Conservation (phyloP, 139 green algal species). For the Coccomyxa sp. region DNA sequence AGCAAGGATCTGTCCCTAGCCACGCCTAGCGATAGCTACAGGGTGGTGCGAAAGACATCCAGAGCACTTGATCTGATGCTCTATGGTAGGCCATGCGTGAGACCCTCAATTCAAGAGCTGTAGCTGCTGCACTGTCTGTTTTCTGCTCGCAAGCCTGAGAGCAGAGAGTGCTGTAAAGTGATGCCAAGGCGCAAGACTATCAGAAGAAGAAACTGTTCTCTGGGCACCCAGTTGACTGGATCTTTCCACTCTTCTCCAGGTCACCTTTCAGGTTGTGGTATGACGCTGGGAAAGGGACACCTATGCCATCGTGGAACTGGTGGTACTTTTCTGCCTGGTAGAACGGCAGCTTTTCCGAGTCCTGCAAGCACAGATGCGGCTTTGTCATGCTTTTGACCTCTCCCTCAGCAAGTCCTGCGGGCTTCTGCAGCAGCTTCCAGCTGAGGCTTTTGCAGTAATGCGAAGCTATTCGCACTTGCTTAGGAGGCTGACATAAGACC, state of each 20-base stretch:
- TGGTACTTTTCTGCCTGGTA: conserved; percentile 84
- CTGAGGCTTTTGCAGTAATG: background rate
- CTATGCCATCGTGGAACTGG: conserved; percentile 82
- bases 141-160: no score
- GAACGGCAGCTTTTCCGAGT: conserved; percentile 68
- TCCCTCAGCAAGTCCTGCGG: background rate
- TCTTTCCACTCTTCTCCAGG: conserved; percentile 18
- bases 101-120: no score
- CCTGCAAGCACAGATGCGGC: no score
- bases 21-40: no score
- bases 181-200: no score
- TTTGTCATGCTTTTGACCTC: no score
- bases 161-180: no score
- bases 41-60: no score
- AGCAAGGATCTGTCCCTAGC: no score
- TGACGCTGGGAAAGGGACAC: conserved; percentile 29
- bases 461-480: background rate
- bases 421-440: background rate
- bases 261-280: conserved; percentile 57
- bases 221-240: conserved; percentile 61
- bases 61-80: no score
- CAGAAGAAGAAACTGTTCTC: conserved; percentile 73
- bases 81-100: no score
- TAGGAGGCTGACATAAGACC: background rate
- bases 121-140: no score